Evolutionary conservation across 495 filamentous ascomycete genomes (phyloP).

Genomic region (Hypoxylon perforatum): DNA sequence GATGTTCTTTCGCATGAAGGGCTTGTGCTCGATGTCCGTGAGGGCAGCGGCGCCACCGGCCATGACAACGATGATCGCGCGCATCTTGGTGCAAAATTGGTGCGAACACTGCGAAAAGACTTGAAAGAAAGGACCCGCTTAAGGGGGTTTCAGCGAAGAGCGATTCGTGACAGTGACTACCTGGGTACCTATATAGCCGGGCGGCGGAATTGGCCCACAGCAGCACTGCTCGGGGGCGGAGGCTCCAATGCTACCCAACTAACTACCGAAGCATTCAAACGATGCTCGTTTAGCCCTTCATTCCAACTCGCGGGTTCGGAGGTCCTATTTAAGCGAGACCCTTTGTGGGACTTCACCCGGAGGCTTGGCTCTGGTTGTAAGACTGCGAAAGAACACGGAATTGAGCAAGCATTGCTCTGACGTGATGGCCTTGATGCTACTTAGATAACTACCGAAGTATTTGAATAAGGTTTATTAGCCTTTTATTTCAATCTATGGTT

Average conservation of each 20-base stretch:
- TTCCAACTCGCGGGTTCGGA: conserved; percentile 1
- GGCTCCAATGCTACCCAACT: conserved; percentile 7
- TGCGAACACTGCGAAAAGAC: conserved; percentile 10
- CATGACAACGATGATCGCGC: conserved; percentile 20
- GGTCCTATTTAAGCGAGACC: conserved; percentile 18
- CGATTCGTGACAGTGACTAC: conserved; percentile 8
- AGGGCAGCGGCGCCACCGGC: conserved; percentile 37
- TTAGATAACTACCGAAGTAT: conserved; percentile 9
- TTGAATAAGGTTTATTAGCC: conserved; percentile 3
- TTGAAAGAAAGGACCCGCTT: conserved; percentile 5
- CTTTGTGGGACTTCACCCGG: background rate
- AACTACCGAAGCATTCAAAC: conserved; percentile 17
- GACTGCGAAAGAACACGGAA: conserved; percentile 11
- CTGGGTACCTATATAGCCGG: conserved; percentile 10
- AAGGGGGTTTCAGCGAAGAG: conserved; percentile 13
- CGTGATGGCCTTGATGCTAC: background rate
- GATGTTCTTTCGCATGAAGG: conserved; percentile 53
- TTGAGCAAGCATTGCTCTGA: conserved; percentile 6
- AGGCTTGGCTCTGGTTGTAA: conserved; percentile 7
- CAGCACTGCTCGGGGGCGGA: conserved; percentile 5
- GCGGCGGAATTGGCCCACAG: conserved; percentile 1
- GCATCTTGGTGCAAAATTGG: conserved; percentile 21
- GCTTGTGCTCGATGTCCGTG: conserved; percentile 51
- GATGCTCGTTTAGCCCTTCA: conserved; percentile 14
- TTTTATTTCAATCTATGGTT: background rate